Conservation (phyloP, 202 grass and related monocot species). For the Bolboschoenoplectus hybrid region DNA sequence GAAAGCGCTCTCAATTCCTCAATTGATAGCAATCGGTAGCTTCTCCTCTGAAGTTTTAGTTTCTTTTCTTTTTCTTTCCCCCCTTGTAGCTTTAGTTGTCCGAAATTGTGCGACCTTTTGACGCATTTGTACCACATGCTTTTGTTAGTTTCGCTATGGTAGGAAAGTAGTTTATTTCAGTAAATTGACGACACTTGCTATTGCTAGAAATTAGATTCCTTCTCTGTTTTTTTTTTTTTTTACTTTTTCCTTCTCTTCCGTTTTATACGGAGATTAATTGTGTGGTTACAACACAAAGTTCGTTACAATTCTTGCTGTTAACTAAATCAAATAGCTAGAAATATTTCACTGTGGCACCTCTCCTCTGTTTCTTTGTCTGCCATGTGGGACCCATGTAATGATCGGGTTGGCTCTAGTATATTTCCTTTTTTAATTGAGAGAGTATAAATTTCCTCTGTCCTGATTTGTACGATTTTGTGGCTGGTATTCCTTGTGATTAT, state of each 20-base stretch:
- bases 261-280: not conserved
- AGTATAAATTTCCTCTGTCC: not conserved
- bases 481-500: not conserved
- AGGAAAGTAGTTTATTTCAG: not conserved
- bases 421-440: constrained; percentile 17
- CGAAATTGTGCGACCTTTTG: not conserved
- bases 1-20: constrained; percentile 72
- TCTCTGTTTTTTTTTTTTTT: constrained; percentile 7
- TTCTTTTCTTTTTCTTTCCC: not conserved
- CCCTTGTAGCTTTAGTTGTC: not conserved
- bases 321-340: not conserved
- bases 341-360: not conserved
- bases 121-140: constrained; percentile 1
- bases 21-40: constrained; percentile 69
- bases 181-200: constrained; percentile 8
- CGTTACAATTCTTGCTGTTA: not conserved
- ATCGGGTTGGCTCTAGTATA: not conserved
- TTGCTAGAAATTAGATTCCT: not conserved
- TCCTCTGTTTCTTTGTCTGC: not conserved
- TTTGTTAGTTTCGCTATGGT: constrained; percentile 12
- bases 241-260: not conserved
- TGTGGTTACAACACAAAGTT: not conserved
- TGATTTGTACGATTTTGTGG: constrained; percentile 5
- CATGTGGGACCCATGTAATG: not conserved
- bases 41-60: not conserved